Evolutionary conservation across 2,329 filamentous ascomycete species (phyloP).

Genomic region (Diaporthe aspalathi): DNA sequence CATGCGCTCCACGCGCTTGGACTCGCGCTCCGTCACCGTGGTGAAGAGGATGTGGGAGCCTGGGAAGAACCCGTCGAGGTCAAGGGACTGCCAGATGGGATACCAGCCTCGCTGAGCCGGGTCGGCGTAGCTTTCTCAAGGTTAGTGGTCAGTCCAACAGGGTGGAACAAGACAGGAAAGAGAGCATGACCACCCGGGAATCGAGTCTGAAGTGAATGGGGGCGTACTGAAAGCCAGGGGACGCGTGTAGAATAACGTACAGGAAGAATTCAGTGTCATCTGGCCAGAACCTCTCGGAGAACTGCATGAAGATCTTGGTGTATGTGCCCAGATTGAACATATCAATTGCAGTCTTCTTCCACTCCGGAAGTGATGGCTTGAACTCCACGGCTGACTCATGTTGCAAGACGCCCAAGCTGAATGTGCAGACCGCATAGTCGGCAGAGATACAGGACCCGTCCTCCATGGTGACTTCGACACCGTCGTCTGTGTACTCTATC

Average conservation of each 20-base stretch:
- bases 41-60: slow-evolving; percentile 3
- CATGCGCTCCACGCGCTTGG: slow-evolving; percentile 14
- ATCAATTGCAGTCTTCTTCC: not conserved
- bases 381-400: slow-evolving; percentile 1
- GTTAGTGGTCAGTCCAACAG: not conserved
- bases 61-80: slow-evolving; percentile 9
- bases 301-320: slow-evolving; percentile 18
- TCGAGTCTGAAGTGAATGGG: too few relatives aligned
- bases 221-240: not conserved
- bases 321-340: not conserved
- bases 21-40: not conserved
- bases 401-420: not conserved
- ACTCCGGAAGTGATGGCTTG: not conserved
- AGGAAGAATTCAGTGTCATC: slow-evolving; percentile 16
- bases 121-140: not conserved
- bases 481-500: not conserved
- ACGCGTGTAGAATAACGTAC: not conserved
- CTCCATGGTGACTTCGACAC: not conserved
- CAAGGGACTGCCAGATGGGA: slow-evolving; percentile 11
- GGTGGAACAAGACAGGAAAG: too few relatives aligned
- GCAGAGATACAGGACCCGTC: not conserved
- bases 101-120: slow-evolving; percentile 14
- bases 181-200: too few relatives aligned
- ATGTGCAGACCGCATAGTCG: slow-evolving; percentile 16
- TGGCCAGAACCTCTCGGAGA: not conserved